A percentile compares a stretch with the other conserved stretches of the same genome.
phyloP scores from a whole-genome alignment of 306 rosid species.

The Rosa lucieae region DNA sequence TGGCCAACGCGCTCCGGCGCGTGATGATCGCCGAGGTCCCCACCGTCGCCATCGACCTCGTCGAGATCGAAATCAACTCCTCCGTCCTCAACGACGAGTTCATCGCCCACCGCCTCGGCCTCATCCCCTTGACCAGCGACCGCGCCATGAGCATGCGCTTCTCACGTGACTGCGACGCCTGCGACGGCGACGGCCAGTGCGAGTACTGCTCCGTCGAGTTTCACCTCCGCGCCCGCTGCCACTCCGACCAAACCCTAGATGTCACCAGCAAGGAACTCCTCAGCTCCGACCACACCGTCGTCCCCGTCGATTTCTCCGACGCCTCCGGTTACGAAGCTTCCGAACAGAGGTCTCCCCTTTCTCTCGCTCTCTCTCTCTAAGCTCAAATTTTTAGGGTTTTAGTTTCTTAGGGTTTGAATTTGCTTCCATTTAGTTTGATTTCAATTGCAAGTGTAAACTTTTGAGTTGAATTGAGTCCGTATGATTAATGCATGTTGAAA shows the following conservation, averaged over 20 bases:
- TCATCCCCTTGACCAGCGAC: constrained; percentile 80
- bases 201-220: constrained; percentile 98
- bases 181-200: constrained; percentile 98
- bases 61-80: constrained; percentile 92
- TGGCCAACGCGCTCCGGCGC: constrained; percentile 96
- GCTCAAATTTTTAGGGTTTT: neutral
- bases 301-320: constrained; percentile 78
- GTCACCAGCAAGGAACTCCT: constrained; percentile 80
- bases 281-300: constrained; percentile 90
- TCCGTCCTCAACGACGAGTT: constrained; percentile 96
- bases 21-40: constrained; percentile 98
- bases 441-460: neutral
- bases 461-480: neutral
- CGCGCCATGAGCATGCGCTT: constrained; percentile 97
- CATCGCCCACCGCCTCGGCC: constrained; percentile 93
- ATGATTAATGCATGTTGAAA: neutral
- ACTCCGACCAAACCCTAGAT: constrained; percentile 73
- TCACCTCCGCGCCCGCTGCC: constrained; percentile 78
- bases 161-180: constrained; percentile 99
- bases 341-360: constrained; percentile 42
- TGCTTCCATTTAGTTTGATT: neutral
- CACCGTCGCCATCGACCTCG: constrained; percentile 88
- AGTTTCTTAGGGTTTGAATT: neutral
- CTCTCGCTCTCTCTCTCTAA: neutral
- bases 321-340: constrained; percentile 46